A percentile compares a stretch with the other conserved stretches of the same genome.
Conservation (phyloP, 768 basidiomycete species). For the Leccinellum luteum region DNA sequence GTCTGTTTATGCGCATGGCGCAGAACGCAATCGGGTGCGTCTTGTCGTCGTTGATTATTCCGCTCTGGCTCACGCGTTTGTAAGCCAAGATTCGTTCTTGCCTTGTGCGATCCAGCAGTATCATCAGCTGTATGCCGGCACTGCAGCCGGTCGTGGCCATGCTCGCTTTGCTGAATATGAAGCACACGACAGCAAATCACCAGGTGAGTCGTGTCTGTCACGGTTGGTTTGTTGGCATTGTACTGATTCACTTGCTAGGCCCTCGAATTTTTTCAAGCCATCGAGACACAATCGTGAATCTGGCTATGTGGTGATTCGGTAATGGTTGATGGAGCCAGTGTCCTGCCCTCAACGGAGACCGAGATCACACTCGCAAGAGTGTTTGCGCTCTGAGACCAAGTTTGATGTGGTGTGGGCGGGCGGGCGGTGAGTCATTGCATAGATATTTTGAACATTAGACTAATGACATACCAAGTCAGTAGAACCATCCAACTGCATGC, state of each 20-base stretch:
- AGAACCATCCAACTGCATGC: too few relatives aligned
- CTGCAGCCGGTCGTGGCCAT: constrained; percentile 78
- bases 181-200: constrained; percentile 56
- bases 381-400: constrained; percentile 49
- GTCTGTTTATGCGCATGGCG: constrained; percentile 75
- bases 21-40: constrained; percentile 71
- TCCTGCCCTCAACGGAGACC: constrained; percentile 63
- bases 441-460: too few relatives aligned
- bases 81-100: constrained; percentile 84
- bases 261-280: constrained; percentile 81
- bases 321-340: constrained; percentile 53
- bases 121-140: constrained; percentile 83
- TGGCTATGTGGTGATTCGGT: constrained; percentile 74
- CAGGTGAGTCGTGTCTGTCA: too few relatives aligned
- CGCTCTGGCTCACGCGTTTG: neutral
- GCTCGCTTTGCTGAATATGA: constrained; percentile 70
- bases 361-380: constrained; percentile 57
- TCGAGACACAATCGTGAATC: constrained; percentile 76
- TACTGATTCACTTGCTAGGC: constrained; percentile 2
- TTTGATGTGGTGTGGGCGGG: constrained; percentile 44
- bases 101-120: constrained; percentile 86
- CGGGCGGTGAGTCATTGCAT: too few relatives aligned
- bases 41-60: too few relatives aligned
- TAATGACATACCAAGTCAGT: too few relatives aligned
- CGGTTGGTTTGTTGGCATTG: too few relatives aligned